Percentiles rank a stretch among this genome's conserved stretches.
phyloP scores from a whole-genome alignment of 768 basidiomycete species.

The Termitomyces sp. region DNA sequence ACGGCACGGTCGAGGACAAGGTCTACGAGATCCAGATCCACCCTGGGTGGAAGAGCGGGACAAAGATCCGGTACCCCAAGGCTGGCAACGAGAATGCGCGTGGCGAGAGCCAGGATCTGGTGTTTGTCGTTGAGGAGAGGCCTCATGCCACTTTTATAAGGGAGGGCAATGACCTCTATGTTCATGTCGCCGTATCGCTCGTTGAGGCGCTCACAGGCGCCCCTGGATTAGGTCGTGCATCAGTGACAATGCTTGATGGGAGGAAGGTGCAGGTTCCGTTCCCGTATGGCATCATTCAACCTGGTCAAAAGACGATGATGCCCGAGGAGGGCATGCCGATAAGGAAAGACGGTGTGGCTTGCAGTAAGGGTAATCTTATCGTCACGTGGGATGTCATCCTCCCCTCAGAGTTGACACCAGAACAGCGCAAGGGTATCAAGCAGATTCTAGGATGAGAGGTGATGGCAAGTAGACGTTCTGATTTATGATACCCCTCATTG shows the following conservation, averaged over 20 bases:
- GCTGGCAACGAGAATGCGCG: slow-evolving; percentile 75
- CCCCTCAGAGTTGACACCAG: slow-evolving; percentile 69
- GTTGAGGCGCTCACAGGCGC: slow-evolving; percentile 79
- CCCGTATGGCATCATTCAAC: slow-evolving; percentile 72
- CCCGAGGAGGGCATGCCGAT: slow-evolving; percentile 90
- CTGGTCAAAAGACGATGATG: slow-evolving; percentile 70
- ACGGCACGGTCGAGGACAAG: slow-evolving; percentile 80
- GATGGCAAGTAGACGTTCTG: neutral
- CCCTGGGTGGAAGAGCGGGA: slow-evolving; percentile 96
- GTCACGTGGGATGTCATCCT: slow-evolving; percentile 84
- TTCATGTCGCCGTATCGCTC: slow-evolving; percentile 62
- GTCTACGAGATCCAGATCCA: slow-evolving; percentile 76
- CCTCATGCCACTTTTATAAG: slow-evolving; percentile 74
- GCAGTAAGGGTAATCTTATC: slow-evolving; percentile 80
- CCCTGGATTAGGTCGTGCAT: slow-evolving; percentile 27
- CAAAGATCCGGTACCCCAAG: slow-evolving; percentile 86
- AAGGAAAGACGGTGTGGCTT: slow-evolving; percentile 68
- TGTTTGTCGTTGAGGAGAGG: slow-evolving; percentile 97
- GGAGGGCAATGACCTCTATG: slow-evolving; percentile 78
- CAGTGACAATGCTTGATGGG: slow-evolving; percentile 79
- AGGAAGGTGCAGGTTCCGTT: slow-evolving; percentile 66
- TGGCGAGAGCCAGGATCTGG: slow-evolving; percentile 85
- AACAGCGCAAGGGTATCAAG: slow-evolving; percentile 79
- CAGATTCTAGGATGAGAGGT: slow-evolving; percentile 55
- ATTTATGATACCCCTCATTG: slow-evolving; percentile 1